Base-by-base conservation (phyloP, 2,329 filamentous ascomycete genomes). In the Albophoma yamanashiensis region DNA sequence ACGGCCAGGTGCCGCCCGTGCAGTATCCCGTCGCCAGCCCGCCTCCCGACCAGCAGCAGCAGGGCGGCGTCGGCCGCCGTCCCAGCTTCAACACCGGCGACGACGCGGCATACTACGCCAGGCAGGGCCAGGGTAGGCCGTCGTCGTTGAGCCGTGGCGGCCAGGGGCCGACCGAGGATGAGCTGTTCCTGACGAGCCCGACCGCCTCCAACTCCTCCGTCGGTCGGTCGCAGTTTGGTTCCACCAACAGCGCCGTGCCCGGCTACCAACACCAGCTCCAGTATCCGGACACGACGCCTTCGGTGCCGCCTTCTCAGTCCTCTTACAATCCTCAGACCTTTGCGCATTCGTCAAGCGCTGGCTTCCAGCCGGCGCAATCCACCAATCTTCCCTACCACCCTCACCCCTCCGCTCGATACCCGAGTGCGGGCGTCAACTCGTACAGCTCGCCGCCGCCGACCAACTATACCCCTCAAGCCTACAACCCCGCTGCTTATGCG, bases 61-160 rank as follows among this genome's bases (percentile, higher is more conserved):
- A 68, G 59, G 65, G 67, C 31, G 31, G 50, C 64, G 73, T 76
- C 7, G 70, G 69, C 52, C 80, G 89, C 65, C 82, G 84, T 64
- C 82, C 84, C 56, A 93, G 88, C 76, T 92, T 90, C 76, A 87
- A 91, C 71, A 84, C 81, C 65, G 89, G 88, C 64, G 90, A 94
- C 71, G 89, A 93, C 71, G 77, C 79, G 56, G 74, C 77, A 56
- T 83, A 85, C 65, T 79, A 82, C 66, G 69, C 20, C 40, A 36
- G 74, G 58, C 70, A 69, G 58, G 67, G 71, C 58, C 64, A 70
- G 47, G 64, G 64, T 22, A 59, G 58, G 25, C 34, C 43, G 6
- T n/a, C 58, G 27, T 62, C 58, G 25, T 45, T 55, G 25, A 59
- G 58, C n/a, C 62, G 53, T 1, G 58, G 42, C 8, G 57, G n/a